These are phyloP conservation scores for Neolentinus lepideus DNA, from an alignment of 1,284 basidiomycete species.

Conservation along the genomic window DNA sequence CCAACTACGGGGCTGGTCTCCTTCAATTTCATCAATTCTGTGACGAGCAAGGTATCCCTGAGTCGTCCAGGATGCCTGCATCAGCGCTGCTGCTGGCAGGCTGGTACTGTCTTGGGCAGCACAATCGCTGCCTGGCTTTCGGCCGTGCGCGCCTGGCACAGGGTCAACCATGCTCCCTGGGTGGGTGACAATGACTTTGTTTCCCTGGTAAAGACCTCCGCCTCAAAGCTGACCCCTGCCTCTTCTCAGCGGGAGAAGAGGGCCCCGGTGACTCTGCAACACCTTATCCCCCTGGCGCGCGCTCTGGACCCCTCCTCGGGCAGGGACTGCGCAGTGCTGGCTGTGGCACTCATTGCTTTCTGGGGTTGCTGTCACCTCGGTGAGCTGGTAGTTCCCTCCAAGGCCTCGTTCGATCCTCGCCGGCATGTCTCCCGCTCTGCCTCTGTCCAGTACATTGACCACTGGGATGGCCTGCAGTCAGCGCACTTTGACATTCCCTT, in stretches of 20 bases:
- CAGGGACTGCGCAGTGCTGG: neutral
- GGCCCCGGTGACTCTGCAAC: constrained; percentile 17
- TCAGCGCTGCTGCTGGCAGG: constrained; percentile 9
- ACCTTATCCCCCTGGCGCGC: constrained; percentile 10
- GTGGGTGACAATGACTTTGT: constrained; percentile 13
- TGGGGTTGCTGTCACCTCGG: constrained; percentile 10
- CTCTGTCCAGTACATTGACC: neutral
- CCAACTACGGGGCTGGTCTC: constrained; percentile 9
- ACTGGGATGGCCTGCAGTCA: neutral
- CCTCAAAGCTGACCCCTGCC: constrained; percentile 13
- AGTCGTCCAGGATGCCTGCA: constrained; percentile 9
- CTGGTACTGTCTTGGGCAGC: constrained; percentile 13
- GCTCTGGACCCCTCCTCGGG: neutral
- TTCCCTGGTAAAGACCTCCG: constrained; percentile 2
- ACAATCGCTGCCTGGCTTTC: constrained; percentile 18
- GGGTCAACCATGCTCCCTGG: constrained; percentile 19
- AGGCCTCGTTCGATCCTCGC: neutral
- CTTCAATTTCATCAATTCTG: constrained; percentile 10
- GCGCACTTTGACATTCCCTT: neutral
- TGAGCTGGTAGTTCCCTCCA: neutral
- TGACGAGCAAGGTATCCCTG: constrained; percentile 6
- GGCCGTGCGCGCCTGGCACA: constrained; percentile 21
- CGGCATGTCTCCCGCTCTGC: neutral
- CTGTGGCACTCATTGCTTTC: constrained; percentile 16
- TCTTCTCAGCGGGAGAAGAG: constrained; percentile 6